Evolutionary conservation across 768 basidiomycete species (phyloP).

Genomic region (Phaeolepiota aurea): DNA sequence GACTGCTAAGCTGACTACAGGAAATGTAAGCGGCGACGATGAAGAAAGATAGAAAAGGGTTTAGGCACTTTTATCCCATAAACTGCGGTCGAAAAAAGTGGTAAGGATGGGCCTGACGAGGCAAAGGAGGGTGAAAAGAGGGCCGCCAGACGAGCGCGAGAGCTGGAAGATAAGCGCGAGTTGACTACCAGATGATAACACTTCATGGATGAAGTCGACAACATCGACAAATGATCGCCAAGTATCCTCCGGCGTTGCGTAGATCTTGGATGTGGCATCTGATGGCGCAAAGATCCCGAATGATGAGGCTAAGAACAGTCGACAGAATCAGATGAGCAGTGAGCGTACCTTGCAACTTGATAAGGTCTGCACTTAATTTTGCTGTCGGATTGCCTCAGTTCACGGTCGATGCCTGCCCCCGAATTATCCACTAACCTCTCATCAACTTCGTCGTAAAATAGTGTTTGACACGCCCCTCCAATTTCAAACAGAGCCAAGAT

Average conservation of each 20-base stretch:
- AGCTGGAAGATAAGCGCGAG: conserved; percentile 20
- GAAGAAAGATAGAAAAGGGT: background rate
- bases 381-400: no score
- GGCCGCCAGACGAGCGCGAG: conserved; percentile 21
- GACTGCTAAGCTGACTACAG: conserved; percentile 18
- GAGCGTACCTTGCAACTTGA: conserved; percentile 13
- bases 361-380: conserved; percentile 14
- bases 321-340: background rate
- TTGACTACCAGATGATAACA: conserved; percentile 17
- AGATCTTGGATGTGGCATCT: conserved; percentile 15
- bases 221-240: conserved; percentile 19
- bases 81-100: conserved; percentile 7
- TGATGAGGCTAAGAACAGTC: no score
- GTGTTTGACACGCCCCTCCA: conserved; percentile 12
- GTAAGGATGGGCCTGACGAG: conserved; percentile 20
- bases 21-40: background rate
- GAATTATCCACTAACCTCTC: background rate
- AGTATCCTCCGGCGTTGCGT: conserved; percentile 11
- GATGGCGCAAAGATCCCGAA: no score
- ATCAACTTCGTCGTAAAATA: conserved; percentile 20
- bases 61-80: conserved; percentile 23
- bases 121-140: conserved; percentile 25
- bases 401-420: no score
- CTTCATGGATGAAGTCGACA: conserved; percentile 11
- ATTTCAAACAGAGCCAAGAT: conserved; percentile 2